A percentile compares a stretch with the other conserved stretches of the same genome.
phyloP scores from a whole-genome alignment of 2,329 filamentous ascomycete genomes.

The Ophiostoma populinum region DNA sequence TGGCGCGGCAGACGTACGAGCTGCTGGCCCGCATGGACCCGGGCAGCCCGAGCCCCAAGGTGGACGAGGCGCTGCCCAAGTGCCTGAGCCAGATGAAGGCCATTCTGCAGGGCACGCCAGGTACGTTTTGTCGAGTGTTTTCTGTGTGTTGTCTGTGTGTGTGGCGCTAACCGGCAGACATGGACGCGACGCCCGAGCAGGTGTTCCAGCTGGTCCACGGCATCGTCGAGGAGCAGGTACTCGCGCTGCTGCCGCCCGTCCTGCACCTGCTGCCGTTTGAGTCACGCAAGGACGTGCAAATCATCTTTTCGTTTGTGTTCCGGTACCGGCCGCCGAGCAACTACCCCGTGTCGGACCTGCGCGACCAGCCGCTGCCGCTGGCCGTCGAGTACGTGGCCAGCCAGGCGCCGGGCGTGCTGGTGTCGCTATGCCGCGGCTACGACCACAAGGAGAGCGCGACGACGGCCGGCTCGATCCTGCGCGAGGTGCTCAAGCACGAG shows the following conservation, averaged over 20 bases:
- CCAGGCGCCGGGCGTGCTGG: conserved; percentile 69
- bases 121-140: conserved; percentile 38
- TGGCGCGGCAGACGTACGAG: conserved; percentile 13
- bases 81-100: conserved; percentile 83
- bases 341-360: conserved; percentile 4
- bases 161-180: conserved; percentile 43
- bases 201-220: conserved; percentile 72
- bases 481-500: conserved; percentile 80
- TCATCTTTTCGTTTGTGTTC: conserved; percentile 89
- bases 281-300: conserved; percentile 85
- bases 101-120: conserved; percentile 81
- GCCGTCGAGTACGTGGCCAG: conserved; percentile 81
- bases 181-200: conserved; percentile 72
- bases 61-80: conserved; percentile 64
- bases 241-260: conserved; percentile 66
- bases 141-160: too few species aligned
- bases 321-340: conserved; percentile 56
- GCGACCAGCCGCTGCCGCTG: conserved; percentile 53
- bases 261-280: conserved; percentile 85
- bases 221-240: conserved; percentile 73
- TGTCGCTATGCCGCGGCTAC: conserved; percentile 79
- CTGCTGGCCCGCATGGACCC: conserved; percentile 12
- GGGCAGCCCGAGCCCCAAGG: conserved; percentile 6
- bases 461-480: conserved; percentile 73
- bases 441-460: conserved; percentile 82